Evolutionary conservation across 176 grass and related monocot species (phyloP), one percentile per base, ranked within the genome.

Genomic region (Phoenix roebelenii): DNA sequence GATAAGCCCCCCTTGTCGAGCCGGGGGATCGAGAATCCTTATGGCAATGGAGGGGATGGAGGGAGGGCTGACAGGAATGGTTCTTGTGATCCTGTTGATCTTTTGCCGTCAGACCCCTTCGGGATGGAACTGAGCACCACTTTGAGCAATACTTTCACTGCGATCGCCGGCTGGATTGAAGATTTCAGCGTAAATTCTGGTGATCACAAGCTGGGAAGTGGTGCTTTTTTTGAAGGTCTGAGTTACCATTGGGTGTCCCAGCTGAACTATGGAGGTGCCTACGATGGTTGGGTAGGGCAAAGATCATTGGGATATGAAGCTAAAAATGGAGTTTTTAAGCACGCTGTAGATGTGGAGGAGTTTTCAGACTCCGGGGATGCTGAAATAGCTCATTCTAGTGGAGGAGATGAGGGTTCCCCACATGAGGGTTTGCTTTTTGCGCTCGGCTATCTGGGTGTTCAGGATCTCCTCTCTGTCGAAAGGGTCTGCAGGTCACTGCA

Each of bases 401-500:
- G 72, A 61, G 67, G 63, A 53, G 39, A 80, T 58, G 85, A 55
- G 39, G 28, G 59, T 60, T 62, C 65, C 57, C 73, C 77, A 0
- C 94, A 80, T 63, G 79, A 89, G 1, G 94, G 63, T 1, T 71
- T 85, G 72, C 3, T 32, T 9, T 81, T 59, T 23, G 82, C 61
- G 15, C 74, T 99, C 53, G 60, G 54, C 26, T 83, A 79, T 70
- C 79, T 99, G 54, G 61, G 71, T 24, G 29, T 99, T 18, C 82
- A 67, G 35, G 85, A 89, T 66, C 75, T 89, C 50, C 84, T 99
- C 0, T 70, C 81, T 0, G 16, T 83, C 7, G 70, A 93, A 77
- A 87, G 70, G 67, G 94, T 85, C 9, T 86, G 94, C 60, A 99
- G 77, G 69, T 79, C 76, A 23, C 53, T 99, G 19, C 54, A 50